Percentiles rank a stretch among this genome's conserved stretches.
Conservation (phyloP, 2,329 filamentous ascomycete genomes). For the Epichloe sylvatica region DNA sequence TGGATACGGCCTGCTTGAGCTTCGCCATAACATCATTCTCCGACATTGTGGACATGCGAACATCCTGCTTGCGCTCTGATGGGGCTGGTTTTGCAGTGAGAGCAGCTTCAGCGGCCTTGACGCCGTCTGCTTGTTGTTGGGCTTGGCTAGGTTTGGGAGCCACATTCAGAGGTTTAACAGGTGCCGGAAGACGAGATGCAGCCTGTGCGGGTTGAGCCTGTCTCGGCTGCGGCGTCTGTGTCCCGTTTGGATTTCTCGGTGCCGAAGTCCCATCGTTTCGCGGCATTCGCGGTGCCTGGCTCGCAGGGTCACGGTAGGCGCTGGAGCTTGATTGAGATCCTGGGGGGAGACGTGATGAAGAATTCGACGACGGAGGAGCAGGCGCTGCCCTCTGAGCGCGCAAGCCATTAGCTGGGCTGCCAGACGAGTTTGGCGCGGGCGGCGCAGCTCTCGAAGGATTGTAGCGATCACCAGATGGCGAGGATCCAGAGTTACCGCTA, state of each 20-base stretch:
- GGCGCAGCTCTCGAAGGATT: conserved; percentile 78
- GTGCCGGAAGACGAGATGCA: conserved; percentile 39
- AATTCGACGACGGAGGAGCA: conserved; percentile 40
- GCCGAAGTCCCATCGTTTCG: conserved; percentile 34
- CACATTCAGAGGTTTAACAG: conserved; percentile 69
- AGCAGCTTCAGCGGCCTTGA: conserved; percentile 82
- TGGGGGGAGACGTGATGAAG: conserved; percentile 31
- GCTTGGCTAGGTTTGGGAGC: conserved; percentile 45
- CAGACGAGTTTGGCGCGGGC: conserved; percentile 51
- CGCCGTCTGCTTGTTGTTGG: conserved; percentile 43
- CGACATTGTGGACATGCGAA: conserved; percentile 96
- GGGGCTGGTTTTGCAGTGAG: conserved; percentile 68
- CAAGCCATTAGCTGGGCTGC: conserved; percentile 41
- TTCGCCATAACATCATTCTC: conserved; percentile 96
- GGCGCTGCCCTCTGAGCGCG: conserved; percentile 72
- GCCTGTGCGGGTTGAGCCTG: conserved; percentile 30
- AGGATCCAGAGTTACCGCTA: conserved; percentile 26
- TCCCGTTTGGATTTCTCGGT: conserved; percentile 44
- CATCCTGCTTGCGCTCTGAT: conserved; percentile 71
- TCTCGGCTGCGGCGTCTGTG: conserved; percentile 36
- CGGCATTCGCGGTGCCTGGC: conserved; percentile 30
- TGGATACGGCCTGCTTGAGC: conserved; percentile 85
- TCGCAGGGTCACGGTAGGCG: conserved; percentile 27
- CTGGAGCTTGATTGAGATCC: conserved; percentile 36
- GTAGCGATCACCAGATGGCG: conserved; percentile 51